Percentiles rank a stretch among this genome's conserved stretches.
Conservation (phyloP, 1,284 basidiomycete species). For the Cryptococcus wingfieldii region DNA sequence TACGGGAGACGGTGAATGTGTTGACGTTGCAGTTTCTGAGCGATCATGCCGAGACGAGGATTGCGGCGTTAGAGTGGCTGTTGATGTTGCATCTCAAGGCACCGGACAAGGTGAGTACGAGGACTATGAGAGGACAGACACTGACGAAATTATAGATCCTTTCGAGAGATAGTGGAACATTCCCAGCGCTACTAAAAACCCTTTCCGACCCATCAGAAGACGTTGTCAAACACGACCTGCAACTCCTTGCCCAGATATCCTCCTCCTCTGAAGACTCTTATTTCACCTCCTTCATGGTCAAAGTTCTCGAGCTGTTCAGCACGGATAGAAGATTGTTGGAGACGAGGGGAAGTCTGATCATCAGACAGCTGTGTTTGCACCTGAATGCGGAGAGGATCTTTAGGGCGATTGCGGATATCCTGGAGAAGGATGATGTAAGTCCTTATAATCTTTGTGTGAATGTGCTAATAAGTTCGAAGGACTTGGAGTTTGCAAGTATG, state of each 20-base stretch:
- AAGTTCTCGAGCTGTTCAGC: constrained; percentile 88
- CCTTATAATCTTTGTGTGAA: constrained; percentile 5
- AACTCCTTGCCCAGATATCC: constrained; percentile 87
- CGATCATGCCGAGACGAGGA: constrained; percentile 92
- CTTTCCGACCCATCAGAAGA: constrained; percentile 95
- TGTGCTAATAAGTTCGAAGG: constrained; percentile 52
- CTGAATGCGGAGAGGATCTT: constrained; percentile 96
- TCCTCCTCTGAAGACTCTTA: constrained; percentile 91
- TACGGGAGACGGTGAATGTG: constrained; percentile 84
- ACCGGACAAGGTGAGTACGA: constrained; percentile 70
- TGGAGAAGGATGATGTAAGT: constrained; percentile 92
- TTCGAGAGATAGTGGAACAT: constrained; percentile 93
- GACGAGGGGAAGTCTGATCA: constrained; percentile 89
- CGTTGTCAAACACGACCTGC: constrained; percentile 91
- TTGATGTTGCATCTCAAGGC: constrained; percentile 98
- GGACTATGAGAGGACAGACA: not conserved
- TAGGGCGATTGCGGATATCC: constrained; percentile 88
- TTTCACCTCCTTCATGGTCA: constrained; percentile 93
- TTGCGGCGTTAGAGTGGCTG: constrained; percentile 94
- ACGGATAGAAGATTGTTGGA: constrained; percentile 89
- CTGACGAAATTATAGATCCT: constrained; percentile 60
- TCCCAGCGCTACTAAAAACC: constrained; percentile 90
- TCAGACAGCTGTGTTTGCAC: constrained; percentile 89
- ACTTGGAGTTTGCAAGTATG: constrained; percentile 92
- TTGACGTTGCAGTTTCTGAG: constrained; percentile 91